Base-by-base conservation (phyloP, 163 green algal species). In the Coccomyxa subellipsoidea region DNA sequence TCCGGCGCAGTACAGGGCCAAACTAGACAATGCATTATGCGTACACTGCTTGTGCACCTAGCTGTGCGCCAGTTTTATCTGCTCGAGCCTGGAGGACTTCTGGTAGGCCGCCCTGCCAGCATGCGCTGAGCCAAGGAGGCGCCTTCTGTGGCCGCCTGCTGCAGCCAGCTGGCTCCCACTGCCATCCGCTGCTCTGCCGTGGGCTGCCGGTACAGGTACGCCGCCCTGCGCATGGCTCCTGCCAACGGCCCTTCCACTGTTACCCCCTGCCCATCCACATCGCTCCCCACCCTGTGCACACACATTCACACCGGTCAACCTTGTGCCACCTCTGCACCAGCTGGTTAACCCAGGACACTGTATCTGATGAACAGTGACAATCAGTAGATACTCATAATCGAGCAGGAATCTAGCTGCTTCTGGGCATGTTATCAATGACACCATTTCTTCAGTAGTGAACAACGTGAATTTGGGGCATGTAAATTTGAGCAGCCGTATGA, bases 181-280 rank as follows among this genome's bases (percentile, higher is more conserved):
- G 32, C 18, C 32, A 77, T 25, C 32, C 70, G 31, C 32, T 47
- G 32, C 70, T 77, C 32, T 40, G 34, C 89, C 4, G 95, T 98
- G 23, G 95, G 95, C 88, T 98, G 94, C 27, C 95, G 87, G 85
- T 97, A 98, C 69, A 93, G 85, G 88, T 99, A 99, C 0, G 95
- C 95, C n/a, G 90, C 90, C 5, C 95, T 85, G 7, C 96, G 87
- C 78, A 97, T 21, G 9, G 93, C 80, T 21, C 87, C 89, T 7
- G 85, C 94, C 53, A 95, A 84, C 27, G 93, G 92, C 0, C 96
- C 96, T 76, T 97, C 93, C 70, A 99, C 31, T 2, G 91, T 96
- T 31, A 98, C 86, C 0, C 91, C 92, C 15, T 54, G 78, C 1
- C 78, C 80, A 21, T 38, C 47, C 4, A 37, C 38, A 47, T 79